Conservation (phyloP, 2,329 filamentous ascomycete genomes). For the Colletotrichum costaricense region DNA sequence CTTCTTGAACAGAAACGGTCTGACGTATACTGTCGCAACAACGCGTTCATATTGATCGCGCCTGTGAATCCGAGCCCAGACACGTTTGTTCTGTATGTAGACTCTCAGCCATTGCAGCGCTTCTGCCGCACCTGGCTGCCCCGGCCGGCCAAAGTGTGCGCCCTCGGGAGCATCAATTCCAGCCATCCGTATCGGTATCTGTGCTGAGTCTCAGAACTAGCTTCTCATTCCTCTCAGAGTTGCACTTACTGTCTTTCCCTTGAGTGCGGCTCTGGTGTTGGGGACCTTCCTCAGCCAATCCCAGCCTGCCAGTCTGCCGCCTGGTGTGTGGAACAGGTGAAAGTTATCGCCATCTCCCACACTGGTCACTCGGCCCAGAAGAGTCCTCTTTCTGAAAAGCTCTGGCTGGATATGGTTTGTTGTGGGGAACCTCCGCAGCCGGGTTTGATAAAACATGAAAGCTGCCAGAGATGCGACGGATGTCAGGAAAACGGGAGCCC, state of each 20-base stretch:
- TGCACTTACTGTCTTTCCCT: conserved; percentile 77
- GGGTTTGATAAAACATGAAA: conserved; percentile 75
- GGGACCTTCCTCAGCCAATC: conserved; percentile 88
- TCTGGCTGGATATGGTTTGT: conserved; percentile 79
- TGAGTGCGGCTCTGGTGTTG: conserved; percentile 73
- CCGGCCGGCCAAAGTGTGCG: conserved; percentile 89
- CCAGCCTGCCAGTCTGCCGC: conserved; percentile 89
- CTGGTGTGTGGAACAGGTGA: conserved; percentile 92
- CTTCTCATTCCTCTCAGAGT: neutral
- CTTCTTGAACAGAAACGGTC: conserved; percentile 73
- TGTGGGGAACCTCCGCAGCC: conserved; percentile 86
- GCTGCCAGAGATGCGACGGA: conserved; percentile 64
- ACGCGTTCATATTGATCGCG: conserved; percentile 93
- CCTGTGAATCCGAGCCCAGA: conserved; percentile 85
- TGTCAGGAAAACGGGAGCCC: conserved; percentile 58
- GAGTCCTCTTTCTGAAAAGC: conserved; percentile 78
- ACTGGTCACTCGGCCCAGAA: conserved; percentile 89
- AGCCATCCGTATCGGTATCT: conserved; percentile 91
- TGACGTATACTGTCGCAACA: conserved; percentile 85
- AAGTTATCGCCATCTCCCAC: conserved; percentile 98
- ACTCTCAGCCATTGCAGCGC: conserved; percentile 83
- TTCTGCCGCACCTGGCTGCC: conserved; percentile 86
- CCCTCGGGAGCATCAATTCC: conserved; percentile 94
- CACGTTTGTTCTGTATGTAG: conserved; percentile 77
- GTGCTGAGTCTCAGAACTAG: conserved; percentile 7